phyloP scores from a whole-genome alignment of 2,329 filamentous ascomycete genomes.

The Diaporthe australafricana region DNA sequence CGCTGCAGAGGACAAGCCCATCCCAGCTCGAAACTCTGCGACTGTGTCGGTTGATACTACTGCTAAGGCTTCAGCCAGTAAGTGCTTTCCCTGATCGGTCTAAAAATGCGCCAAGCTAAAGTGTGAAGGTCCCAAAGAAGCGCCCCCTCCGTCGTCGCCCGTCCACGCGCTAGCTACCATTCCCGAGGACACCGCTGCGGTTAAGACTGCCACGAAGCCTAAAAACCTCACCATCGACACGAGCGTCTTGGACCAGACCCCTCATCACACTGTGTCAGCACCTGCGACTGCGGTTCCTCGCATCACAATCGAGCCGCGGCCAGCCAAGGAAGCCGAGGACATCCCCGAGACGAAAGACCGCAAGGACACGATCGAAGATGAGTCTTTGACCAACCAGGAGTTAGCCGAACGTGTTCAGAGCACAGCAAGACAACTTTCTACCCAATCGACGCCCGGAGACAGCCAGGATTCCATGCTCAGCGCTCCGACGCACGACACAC shows the following conservation, averaged over 20 bases:
- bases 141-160: background rate
- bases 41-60: background rate
- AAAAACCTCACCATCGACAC: background rate
- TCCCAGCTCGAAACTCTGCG: background rate
- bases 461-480: constrained; percentile 2
- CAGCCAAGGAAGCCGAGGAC: constrained; percentile 9
- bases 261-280: constrained; percentile 21
- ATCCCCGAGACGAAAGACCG: constrained; percentile 14
- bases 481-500: background rate
- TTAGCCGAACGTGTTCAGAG: constrained; percentile 15
- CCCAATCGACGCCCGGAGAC: constrained; percentile 28
- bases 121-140: background rate
- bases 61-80: background rate
- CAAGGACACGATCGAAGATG: constrained; percentile 20
- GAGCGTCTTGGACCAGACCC: background rate
- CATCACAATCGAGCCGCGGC: constrained; percentile 2
- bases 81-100: background rate
- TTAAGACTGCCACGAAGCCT: background rate
- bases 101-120: background rate
- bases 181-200: constrained; percentile 24
- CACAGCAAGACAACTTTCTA: constrained; percentile 21
- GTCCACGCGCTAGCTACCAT: constrained; percentile 28
- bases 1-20: constrained; percentile 8
- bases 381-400: constrained; percentile 16
- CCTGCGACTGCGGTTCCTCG: constrained; percentile 25